A percentile compares a stretch with the other conserved stretches of the same genome.
phyloP scores from a whole-genome alignment of 345 rosid species.

The Salix purpurea region DNA sequence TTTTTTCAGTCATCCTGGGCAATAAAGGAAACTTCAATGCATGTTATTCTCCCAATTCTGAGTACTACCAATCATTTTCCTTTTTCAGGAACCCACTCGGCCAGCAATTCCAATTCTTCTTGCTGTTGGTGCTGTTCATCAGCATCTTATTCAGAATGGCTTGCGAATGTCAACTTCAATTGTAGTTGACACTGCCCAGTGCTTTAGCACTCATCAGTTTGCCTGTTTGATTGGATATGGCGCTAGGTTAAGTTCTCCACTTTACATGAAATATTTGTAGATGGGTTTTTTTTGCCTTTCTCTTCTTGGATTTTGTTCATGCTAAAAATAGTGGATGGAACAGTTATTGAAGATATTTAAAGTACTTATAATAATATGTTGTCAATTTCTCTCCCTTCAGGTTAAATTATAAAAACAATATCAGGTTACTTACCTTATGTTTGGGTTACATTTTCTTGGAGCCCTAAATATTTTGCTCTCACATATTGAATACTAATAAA shows the following conservation, averaged over 20 bases:
- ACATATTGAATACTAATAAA: neutral
- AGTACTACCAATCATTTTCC: conserved; percentile 6
- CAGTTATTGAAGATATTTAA: neutral
- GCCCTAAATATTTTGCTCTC: neutral
- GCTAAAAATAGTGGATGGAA: neutral
- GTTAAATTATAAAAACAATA: neutral
- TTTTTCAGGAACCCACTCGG: conserved; percentile 74
- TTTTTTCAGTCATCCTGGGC: conserved; percentile 2
- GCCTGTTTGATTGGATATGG: conserved; percentile 98
- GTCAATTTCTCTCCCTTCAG: neutral
- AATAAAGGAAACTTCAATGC: neutral
- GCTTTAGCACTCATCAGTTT: conserved; percentile 98
- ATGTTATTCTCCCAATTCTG: neutral
- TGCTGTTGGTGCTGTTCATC: conserved; percentile 98
- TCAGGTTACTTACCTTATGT: neutral
- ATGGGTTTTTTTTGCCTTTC: neutral
- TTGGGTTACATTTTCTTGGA: neutral
- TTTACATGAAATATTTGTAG: neutral
- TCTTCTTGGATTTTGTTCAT: neutral
- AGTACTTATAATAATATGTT: neutral
- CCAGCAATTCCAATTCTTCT: conserved; percentile 94
- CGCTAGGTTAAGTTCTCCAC: conserved; percentile 60
- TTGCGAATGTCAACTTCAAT: conserved; percentile 91
- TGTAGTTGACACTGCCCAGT: conserved; percentile 92
- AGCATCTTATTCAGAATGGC: conserved; percentile 98